Conservation (phyloP, 31 red algal genomes). For the Asparagopsis taxiformis region DNA sequence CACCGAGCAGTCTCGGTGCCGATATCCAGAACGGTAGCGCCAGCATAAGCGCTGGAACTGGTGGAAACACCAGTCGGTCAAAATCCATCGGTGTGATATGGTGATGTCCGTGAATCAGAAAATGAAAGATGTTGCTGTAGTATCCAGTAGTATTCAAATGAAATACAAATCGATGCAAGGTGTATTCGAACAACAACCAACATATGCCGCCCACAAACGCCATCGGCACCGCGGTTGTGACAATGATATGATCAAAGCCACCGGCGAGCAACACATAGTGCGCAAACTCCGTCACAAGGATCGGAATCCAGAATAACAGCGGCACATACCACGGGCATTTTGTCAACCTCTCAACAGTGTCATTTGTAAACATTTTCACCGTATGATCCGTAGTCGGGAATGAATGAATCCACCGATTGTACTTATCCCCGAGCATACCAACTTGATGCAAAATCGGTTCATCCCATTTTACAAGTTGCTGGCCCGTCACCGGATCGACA, state of each 20-base stretch:
- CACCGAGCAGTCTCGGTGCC: slow-evolving; percentile 62
- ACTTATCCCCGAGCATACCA: slow-evolving; percentile 90
- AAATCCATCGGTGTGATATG: slow-evolving; percentile 98
- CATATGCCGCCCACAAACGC: slow-evolving; percentile 48
- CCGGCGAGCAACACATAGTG: slow-evolving; percentile 59
- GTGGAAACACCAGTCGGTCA: slow-evolving; percentile 93
- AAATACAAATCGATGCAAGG: slow-evolving; percentile 87
- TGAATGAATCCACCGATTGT: slow-evolving; percentile 92
- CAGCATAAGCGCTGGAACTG: slow-evolving; percentile 85
- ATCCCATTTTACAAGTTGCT: slow-evolving; percentile 78
- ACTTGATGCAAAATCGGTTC: slow-evolving; percentile 94
- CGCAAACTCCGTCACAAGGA: slow-evolving; percentile 47
- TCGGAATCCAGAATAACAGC: slow-evolving; percentile 90
- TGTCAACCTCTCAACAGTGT: slow-evolving; percentile 78
- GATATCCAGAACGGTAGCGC: slow-evolving; percentile 76
- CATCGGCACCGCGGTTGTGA: slow-evolving; percentile 9
- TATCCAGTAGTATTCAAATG: slow-evolving; percentile 72
- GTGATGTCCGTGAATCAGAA: slow-evolving; percentile 97
- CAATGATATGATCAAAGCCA: slow-evolving; percentile 20
- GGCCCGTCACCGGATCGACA: slow-evolving; percentile 57
- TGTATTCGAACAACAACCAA: slow-evolving; percentile 96
- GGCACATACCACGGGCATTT: slow-evolving; percentile 99
- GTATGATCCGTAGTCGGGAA: slow-evolving; percentile 97
- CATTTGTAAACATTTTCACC: slow-evolving; percentile 92
- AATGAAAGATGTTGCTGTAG: slow-evolving; percentile 94